A percentile compares a stretch with the other conserved stretches of the same genome.
phyloP scores from a whole-genome alignment of 768 basidiomycete genomes.

The Lentinus tigrinus region DNA sequence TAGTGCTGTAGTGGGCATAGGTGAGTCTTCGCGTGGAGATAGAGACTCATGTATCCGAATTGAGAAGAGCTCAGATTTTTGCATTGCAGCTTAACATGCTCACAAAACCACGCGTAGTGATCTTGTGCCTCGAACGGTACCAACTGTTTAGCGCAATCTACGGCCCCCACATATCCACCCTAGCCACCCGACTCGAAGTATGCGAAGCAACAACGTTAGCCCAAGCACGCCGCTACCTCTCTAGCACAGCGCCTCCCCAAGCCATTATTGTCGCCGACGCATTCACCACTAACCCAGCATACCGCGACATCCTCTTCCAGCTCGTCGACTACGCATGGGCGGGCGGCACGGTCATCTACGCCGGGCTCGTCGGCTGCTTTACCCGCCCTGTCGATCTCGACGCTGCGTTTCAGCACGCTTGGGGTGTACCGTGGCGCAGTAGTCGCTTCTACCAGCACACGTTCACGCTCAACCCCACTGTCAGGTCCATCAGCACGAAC shows the following conservation, averaged over 20 bases:
- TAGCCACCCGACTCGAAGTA: no score
- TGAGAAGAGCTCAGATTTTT: no score
- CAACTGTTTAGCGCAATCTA: no score
- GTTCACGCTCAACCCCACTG: constrained; percentile 29
- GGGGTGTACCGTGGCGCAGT: constrained; percentile 36
- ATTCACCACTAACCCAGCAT: constrained; percentile 29
- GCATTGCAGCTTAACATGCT: no score
- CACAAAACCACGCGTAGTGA: no score
- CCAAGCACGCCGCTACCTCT: not conserved
- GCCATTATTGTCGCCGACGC: constrained; percentile 38
- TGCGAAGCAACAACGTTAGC: not conserved
- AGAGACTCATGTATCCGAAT: no score
- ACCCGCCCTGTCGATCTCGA: constrained; percentile 24
- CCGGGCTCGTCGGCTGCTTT: constrained; percentile 34
- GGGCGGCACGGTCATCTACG: constrained; percentile 39
- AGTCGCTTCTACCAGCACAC: constrained; percentile 38
- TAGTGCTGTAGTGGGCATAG: no score
- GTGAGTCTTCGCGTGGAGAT: no score
- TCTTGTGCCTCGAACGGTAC: no score
- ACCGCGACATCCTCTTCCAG: constrained; percentile 22
- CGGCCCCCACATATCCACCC: no score
- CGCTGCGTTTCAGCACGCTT: constrained; percentile 28
- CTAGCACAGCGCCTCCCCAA: not conserved
- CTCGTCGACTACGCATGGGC: constrained; percentile 37
- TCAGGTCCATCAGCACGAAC: not conserved